phyloP scores from a whole-genome alignment of 257 asterid species.

The Solanum bulbocastanum region DNA sequence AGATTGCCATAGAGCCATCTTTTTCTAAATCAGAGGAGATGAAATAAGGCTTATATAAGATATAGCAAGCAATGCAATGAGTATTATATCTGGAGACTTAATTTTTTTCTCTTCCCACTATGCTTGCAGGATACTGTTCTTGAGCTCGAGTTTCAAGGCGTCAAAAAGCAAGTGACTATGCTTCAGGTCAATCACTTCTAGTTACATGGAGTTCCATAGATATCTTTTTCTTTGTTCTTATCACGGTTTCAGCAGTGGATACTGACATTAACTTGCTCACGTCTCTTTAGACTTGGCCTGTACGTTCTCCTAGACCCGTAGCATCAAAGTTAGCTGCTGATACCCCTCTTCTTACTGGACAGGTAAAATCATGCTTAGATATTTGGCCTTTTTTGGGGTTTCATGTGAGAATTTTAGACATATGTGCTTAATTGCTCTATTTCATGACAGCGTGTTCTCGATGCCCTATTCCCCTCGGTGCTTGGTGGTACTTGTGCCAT shows the following conservation, averaged over 20 bases:
- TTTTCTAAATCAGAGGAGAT: background rate
- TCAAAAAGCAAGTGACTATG: slow-evolving; percentile 85
- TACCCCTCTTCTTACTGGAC: slow-evolving; percentile 98
- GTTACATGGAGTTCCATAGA: background rate
- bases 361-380: slow-evolving; percentile 40
- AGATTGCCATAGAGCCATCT: background rate
- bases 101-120: slow-evolving; percentile 8
- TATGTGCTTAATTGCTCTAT: slow-evolving; percentile 5
- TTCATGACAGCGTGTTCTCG: slow-evolving; percentile 85
- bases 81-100: background rate
- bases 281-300: slow-evolving; percentile 84
- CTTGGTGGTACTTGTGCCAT: slow-evolving; percentile 99
- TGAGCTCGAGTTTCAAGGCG: slow-evolving; percentile 99
- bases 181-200: slow-evolving; percentile 59
- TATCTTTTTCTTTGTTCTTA: background rate
- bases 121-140: slow-evolving; percentile 86
- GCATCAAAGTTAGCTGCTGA: slow-evolving; percentile 96
- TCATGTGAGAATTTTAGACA: background rate
- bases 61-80: background rate
- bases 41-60: background rate
- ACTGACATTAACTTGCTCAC: slow-evolving; percentile 3
- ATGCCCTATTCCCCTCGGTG: slow-evolving; percentile 95
- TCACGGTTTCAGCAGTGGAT: background rate
- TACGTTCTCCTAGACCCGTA: slow-evolving; percentile 95
- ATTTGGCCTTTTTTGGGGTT: background rate